These are phyloP conservation scores for Phellopilus nigrolimitatus DNA, from an alignment of 1,284 basidiomycete genomes.

Conservation along the genomic window DNA sequence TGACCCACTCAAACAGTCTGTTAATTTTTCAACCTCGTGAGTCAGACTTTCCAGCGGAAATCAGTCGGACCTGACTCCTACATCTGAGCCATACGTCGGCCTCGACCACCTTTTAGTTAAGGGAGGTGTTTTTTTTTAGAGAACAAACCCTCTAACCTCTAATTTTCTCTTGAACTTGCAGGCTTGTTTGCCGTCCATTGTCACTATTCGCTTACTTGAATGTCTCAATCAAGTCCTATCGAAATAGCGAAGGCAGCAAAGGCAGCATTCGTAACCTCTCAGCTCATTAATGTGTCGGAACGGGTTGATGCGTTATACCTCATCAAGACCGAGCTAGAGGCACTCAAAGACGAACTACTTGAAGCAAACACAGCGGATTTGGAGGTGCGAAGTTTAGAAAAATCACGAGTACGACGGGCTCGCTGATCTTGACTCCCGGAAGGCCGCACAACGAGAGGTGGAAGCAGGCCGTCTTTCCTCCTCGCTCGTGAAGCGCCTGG, in stretches of 20 bases:
- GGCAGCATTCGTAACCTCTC: conserved; percentile 79
- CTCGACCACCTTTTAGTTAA: background rate
- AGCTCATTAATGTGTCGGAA: conserved; percentile 65
- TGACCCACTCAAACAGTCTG: no score
- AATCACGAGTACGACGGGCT: no score
- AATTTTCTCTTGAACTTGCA: background rate
- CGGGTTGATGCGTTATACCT: conserved; percentile 67
- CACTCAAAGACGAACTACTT: conserved; percentile 64
- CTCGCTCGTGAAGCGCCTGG: conserved; percentile 81
- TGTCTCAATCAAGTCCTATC: conserved; percentile 4
- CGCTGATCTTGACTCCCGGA: conserved; percentile 2
- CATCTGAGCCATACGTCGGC: background rate
- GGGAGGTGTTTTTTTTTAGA: no score
- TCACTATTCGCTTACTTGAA: background rate
- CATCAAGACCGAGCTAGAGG: conserved; percentile 64
- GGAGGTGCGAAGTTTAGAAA: conserved; percentile 55
- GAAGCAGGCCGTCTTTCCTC: conserved; percentile 78
- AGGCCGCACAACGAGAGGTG: conserved; percentile 78
- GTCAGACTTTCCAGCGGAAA: background rate
- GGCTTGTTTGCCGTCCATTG: no score
- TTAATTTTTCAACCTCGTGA: no score
- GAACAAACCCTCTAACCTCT: no score
- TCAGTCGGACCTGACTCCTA: background rate
- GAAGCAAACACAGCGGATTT: conserved; percentile 79
- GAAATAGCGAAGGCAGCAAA: conserved; percentile 75